These are phyloP conservation scores for Talaromyces wortmannii DNA, from an alignment of 495 filamentous ascomycete species.

Conservation along the genomic window DNA sequence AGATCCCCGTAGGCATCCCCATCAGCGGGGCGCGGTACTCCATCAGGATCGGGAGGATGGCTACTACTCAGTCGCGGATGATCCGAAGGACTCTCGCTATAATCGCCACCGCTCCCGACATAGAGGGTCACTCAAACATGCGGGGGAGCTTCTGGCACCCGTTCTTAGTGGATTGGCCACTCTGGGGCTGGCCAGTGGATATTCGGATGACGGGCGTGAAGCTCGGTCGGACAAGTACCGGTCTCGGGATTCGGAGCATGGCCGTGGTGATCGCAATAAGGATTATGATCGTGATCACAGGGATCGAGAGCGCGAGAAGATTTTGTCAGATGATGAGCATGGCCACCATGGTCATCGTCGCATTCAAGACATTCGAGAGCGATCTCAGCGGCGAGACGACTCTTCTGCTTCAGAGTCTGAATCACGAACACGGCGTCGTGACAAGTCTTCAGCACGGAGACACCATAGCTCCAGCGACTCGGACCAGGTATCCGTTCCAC, in stretches of 20 bases:
- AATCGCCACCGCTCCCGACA: slow-evolving; percentile 16
- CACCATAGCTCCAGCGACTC: slow-evolving; percentile 15
- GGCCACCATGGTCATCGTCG: slow-evolving; percentile 6
- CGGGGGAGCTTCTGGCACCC: slow-evolving; percentile 9
- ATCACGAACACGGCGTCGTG: slow-evolving; percentile 27
- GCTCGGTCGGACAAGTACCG: slow-evolving; percentile 9
- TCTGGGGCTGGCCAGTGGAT: slow-evolving; percentile 29
- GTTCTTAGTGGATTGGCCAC: slow-evolving; percentile 31
- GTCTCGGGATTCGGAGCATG: not conserved
- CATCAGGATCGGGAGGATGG: slow-evolving; percentile 36
- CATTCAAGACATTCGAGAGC: slow-evolving; percentile 21
- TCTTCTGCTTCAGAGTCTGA: slow-evolving; percentile 25
- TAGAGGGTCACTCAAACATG: slow-evolving; percentile 13
- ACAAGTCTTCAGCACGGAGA: slow-evolving; percentile 18
- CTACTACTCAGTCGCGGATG: slow-evolving; percentile 22
- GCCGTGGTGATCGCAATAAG: not conserved
- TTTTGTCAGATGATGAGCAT: not conserved
- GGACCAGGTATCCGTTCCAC: slow-evolving; percentile 5
- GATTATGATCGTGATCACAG: not conserved
- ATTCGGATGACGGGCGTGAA: slow-evolving; percentile 26
- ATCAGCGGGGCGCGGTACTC: slow-evolving; percentile 28
- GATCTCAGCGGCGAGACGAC: slow-evolving; percentile 20
- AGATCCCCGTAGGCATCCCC: slow-evolving; percentile 19
- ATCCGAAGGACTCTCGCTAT: slow-evolving; percentile 17
- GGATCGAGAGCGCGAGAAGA: not conserved